phyloP scores from a whole-genome alignment of 345 rosid genomes.

The Hibiscus tridactylites region DNA sequence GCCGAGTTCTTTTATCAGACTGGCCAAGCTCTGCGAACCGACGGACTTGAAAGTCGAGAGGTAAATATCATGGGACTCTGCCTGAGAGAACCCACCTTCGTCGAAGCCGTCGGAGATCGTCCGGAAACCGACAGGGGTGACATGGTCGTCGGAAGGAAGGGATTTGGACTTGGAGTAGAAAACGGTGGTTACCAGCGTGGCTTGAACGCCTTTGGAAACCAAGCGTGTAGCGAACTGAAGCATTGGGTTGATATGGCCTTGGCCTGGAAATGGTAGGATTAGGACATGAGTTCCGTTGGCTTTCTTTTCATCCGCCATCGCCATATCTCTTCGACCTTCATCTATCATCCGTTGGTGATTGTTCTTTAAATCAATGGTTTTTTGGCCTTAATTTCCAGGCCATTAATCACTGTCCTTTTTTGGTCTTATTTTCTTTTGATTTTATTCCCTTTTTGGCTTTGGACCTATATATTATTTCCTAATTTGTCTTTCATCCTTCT shows the following conservation, averaged over 20 bases:
- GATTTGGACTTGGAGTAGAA: conserved; percentile 1
- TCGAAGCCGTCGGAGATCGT: conserved; percentile 25
- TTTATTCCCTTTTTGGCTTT: too few species aligned
- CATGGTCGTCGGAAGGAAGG: conserved; percentile 4
- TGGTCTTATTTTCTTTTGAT: too few species aligned
- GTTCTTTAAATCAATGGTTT: too few species aligned
- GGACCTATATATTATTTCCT: too few species aligned
- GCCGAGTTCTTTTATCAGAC: background rate
- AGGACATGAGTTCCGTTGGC: conserved; percentile 3
- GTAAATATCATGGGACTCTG: background rate
- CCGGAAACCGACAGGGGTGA: background rate
- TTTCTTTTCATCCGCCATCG: background rate
- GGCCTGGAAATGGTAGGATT: conserved; percentile 21
- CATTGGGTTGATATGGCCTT: conserved; percentile 35
- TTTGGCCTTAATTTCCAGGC: too few species aligned
- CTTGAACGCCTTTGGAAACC: conserved; percentile 24
- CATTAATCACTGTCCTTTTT: background rate
- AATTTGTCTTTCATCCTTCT: too few species aligned
- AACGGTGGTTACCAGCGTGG: conserved; percentile 19
- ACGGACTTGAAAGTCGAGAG: background rate
- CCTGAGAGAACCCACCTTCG: conserved; percentile 1
- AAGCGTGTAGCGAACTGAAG: conserved; percentile 30
- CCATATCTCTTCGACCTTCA: background rate
- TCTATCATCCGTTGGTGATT: background rate
- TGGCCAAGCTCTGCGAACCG: conserved; percentile 1